Base-by-base conservation (phyloP, 2,329 filamentous ascomycete species). In the Pseudogymnoascus sp. region DNA sequence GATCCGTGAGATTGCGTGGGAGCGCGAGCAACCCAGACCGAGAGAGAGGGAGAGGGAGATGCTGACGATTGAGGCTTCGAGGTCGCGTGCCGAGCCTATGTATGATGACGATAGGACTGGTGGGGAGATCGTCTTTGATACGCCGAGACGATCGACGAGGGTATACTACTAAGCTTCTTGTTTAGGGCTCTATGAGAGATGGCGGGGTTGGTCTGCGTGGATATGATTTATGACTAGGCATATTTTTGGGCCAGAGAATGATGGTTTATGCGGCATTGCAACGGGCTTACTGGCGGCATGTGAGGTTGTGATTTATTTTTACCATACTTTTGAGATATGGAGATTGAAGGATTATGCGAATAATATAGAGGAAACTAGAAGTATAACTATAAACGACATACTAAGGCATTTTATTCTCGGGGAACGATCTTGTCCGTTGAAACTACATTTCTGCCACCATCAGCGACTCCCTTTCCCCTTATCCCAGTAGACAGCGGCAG, bases 81-180 rank as follows among this genome's bases (percentile, higher is more conserved):
- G 63, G 46, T 23, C 53, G 63, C 21, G 60, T 18, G 7, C 65
- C 68, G 56, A 59, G 67, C 68, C 68, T 34, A 21, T 56, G 60
- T 80, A 79, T 67, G 86, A 87, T 42, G 86, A 89, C 0, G 86
- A 89, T 69, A 78, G 82, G 21, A 79, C 88, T 67, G 83, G 85
- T 65, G 82, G 85, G 34, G 88, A 91, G 71, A 79, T 90, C 62
- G 75, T 87, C 59, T 88, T 86, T 69, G 88, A 91, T 65, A 63
- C 40, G 16, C 40, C 61, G 31, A 38, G 61, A 18, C 23, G 64
- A 36, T 23, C 12, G 28, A 31, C 37, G 18, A 46, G 60, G 59
- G 34, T 37, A 34, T 60, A 65, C 34, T 34, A 60, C 59, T 56
- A 11, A 56, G 3, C 14, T 8, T 8, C 2, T n/a, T 18, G 28